Base-by-base conservation (phyloP, 805 yeast species). In the Brettanomyces anomalus region DNA sequence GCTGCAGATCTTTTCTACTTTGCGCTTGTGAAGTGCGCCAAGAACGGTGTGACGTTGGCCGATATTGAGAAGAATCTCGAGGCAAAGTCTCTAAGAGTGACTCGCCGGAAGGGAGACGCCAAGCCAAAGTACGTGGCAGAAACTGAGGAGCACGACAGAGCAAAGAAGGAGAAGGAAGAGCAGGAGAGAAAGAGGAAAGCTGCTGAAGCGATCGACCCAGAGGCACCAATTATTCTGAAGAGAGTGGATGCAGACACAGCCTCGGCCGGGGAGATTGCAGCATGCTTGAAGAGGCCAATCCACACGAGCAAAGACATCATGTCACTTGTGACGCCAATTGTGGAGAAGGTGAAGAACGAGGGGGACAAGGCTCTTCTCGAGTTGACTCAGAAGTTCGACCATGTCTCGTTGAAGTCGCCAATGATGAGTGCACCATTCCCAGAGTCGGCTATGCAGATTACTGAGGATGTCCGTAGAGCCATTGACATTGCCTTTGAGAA, bases 21-120 rank as follows among this genome's bases (percentile, higher is more conserved):
- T 57, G 75, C 74, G 5, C 53, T 76, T 62, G 65, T 72, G 8
- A 71, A 72, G 67, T 72, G 77, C 51, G 67, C 68, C 40, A 74
- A 85, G 62, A 70, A 78, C 54, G 96, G 90, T 28, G 96, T 93
- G 28, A 65, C 82, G 20, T 66, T 88, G 54, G 67, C 74, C 7
- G 97, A 89, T 54, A 79, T 93, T 37, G 96, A 89, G 66, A 73
- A 71, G 51, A 87, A 90, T 63, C 71, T 93, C 57, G 89, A 86
- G 57, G 62, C 80, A 58, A 93, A 93, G 70, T 74, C 86, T 38
- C 66, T 81, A 56, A 90, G 90, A 65, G 87, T 93, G 46, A 79
- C 95, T 3, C 78, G 98, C 65, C 77, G 98, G 60, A 83, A 80
- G 64, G 98, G 98, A 42, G 96, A 93, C 66, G 97, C 98, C 37